Percentiles rank a stretch among this genome's conserved stretches.
These are phyloP conservation scores for Ganoderma lingzhi DNA, from an alignment of 1,284 basidiomycete species.

Conservation along the genomic window DNA sequence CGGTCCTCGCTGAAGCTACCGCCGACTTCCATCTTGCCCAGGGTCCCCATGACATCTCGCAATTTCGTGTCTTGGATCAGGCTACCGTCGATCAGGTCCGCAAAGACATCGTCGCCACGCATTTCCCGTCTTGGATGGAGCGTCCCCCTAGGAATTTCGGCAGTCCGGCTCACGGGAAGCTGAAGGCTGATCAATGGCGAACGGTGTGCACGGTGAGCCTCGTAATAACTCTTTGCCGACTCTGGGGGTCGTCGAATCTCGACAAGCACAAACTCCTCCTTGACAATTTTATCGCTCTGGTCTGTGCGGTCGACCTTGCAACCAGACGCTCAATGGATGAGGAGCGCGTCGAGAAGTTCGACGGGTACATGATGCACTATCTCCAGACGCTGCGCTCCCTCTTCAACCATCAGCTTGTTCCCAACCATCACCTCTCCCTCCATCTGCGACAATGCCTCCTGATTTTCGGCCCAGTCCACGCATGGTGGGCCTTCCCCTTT, in stretches of 20 bases:
- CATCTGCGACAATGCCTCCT: constrained; percentile 41
- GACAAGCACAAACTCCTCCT: constrained; percentile 36
- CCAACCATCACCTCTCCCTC: constrained; percentile 49
- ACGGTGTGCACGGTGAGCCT: constrained; percentile 39
- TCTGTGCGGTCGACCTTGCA: constrained; percentile 12
- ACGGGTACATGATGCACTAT: constrained; percentile 42
- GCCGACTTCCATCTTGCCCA: constrained; percentile 2
- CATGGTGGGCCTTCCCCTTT: constrained; percentile 43
- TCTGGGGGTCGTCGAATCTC: constrained; percentile 41
- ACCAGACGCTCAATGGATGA: constrained; percentile 15
- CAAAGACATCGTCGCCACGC: constrained; percentile 38
- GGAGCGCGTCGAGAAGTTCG: constrained; percentile 28
- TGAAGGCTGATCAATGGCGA: constrained; percentile 50
- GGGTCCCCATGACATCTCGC: neutral
- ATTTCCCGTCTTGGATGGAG: constrained; percentile 43
- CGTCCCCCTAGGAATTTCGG: constrained; percentile 42
- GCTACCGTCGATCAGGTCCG: constrained; percentile 34
- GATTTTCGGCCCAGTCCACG: constrained; percentile 45
- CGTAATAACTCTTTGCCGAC: constrained; percentile 42
- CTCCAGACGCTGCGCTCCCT: constrained; percentile 39
- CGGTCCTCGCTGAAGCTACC: neutral
- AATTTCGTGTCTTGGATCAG: constrained; percentile 13
- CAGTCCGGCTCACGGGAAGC: constrained; percentile 40
- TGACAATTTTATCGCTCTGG: constrained; percentile 41
- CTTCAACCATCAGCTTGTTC: constrained; percentile 40